A percentile compares a stretch with the other conserved stretches of the same genome.
These are phyloP conservation scores for Hypoxylon lienhwacheense DNA, from an alignment of 495 filamentous ascomycete genomes.

Conservation along the genomic window DNA sequence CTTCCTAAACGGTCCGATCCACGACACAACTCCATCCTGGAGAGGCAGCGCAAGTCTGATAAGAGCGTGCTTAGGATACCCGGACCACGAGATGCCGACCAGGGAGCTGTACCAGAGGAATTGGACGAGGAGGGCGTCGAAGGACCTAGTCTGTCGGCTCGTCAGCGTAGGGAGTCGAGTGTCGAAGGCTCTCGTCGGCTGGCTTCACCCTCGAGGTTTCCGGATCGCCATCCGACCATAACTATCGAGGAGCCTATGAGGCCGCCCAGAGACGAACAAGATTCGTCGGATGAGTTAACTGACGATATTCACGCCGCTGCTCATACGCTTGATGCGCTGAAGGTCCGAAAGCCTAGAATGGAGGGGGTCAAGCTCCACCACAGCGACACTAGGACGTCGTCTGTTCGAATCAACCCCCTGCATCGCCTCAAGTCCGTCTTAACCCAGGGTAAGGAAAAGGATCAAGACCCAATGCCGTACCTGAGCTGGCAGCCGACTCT, in stretches of 20 bases:
- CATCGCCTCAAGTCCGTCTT: constrained; percentile 40
- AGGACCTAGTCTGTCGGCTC: constrained; percentile 15
- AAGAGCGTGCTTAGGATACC: constrained; percentile 81
- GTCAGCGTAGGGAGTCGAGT: constrained; percentile 29
- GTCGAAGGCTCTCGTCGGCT: constrained; percentile 22
- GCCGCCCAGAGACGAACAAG: constrained; percentile 34
- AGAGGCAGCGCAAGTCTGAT: constrained; percentile 76
- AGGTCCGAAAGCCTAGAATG: constrained; percentile 42
- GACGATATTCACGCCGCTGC: constrained; percentile 42
- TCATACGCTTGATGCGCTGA: constrained; percentile 40
- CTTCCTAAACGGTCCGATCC: constrained; percentile 64
- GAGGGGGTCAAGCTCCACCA: constrained; percentile 34
- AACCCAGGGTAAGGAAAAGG: constrained; percentile 49
- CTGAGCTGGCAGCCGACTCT: constrained; percentile 91
- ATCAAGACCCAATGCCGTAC: constrained; percentile 69
- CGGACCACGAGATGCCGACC: constrained; percentile 82
- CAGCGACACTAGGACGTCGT: constrained; percentile 26
- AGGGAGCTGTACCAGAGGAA: constrained; percentile 68
- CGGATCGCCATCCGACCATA: constrained; percentile 57
- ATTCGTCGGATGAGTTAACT: constrained; percentile 38
- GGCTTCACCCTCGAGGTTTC: constrained; percentile 36
- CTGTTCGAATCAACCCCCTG: constrained; percentile 21
- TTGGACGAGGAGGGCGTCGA: constrained; percentile 36
- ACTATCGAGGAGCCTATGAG: constrained; percentile 64
- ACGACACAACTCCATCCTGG: constrained; percentile 82